These are phyloP conservation scores for Sporobolomyces pararoseus DNA, from an alignment of 768 basidiomycete species.

Conservation along the genomic window DNA sequence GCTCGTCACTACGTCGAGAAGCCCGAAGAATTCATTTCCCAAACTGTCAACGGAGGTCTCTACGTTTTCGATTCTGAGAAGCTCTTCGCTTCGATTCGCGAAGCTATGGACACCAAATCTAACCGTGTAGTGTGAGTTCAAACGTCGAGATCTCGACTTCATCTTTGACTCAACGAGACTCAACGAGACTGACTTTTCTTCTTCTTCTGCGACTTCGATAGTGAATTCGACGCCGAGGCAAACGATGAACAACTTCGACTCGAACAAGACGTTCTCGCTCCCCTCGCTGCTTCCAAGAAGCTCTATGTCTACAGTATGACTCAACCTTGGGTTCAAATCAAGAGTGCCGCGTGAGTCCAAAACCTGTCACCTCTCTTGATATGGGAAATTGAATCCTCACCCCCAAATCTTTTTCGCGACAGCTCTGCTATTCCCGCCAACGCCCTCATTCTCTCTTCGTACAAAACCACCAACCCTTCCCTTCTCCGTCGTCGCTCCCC, in stretches of 20 bases:
- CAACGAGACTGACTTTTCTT: too few relatives aligned
- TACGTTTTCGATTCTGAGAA: slow-evolving; percentile 53
- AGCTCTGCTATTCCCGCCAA: slow-evolving; percentile 54
- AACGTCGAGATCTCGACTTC: too few relatives aligned
- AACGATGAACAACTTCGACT: slow-evolving; percentile 53
- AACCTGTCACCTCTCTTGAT: neutral
- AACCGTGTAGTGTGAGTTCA: slow-evolving; percentile 47
- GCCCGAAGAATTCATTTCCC: slow-evolving; percentile 53
- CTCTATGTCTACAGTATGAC: slow-evolving; percentile 52
- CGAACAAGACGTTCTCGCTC: slow-evolving; percentile 54
- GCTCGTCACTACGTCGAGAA: slow-evolving; percentile 50
- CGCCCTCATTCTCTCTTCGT: slow-evolving; percentile 51
- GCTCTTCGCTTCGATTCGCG: slow-evolving; percentile 52
- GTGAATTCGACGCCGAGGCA: slow-evolving; percentile 38
- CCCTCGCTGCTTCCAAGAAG: slow-evolving; percentile 50
- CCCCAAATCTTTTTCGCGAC: neutral
- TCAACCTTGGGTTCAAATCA: slow-evolving; percentile 54
- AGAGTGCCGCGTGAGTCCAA: slow-evolving; percentile 51
- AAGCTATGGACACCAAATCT: slow-evolving; percentile 52
- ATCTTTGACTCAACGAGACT: too few relatives aligned
- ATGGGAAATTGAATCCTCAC: too few relatives aligned
- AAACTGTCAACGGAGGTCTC: slow-evolving; percentile 52
- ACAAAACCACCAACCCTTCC: slow-evolving; percentile 49
- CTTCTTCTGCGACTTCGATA: neutral
- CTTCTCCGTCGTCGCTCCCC: slow-evolving; percentile 48